Evolutionary conservation across 176 grass and related monocot genomes (phyloP).

Genomic region (Carex scoparia): DNA sequence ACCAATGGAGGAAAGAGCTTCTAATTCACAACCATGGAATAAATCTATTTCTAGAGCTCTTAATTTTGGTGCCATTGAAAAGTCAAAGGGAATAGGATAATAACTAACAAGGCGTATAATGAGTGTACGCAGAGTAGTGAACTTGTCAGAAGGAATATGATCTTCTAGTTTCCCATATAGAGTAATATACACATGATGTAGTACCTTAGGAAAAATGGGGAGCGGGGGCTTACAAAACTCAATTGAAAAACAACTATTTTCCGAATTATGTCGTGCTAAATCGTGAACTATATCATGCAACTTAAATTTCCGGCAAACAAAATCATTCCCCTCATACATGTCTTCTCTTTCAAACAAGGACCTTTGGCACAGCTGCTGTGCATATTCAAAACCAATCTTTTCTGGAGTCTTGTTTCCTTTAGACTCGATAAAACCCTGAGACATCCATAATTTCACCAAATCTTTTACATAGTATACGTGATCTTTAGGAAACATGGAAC

Average conservation of each 20-base stretch:
- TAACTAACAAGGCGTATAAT: not conserved
- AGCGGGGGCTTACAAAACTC: not conserved
- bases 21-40: not conserved
- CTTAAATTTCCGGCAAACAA: too few species aligned
- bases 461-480: not conserved
- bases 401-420: too few species aligned
- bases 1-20: not conserved
- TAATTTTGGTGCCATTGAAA: not conserved
- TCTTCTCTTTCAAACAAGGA: too few species aligned
- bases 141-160: not conserved
- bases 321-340: too few species aligned
- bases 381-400: too few species aligned
- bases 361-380: too few species aligned
- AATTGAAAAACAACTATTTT: not conserved
- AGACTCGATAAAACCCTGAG: not conserved
- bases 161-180: not conserved
- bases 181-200: not conserved
- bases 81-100: too few species aligned
- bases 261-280: too few species aligned
- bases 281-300: too few species aligned
- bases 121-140: not conserved
- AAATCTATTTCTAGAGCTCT: not conserved
- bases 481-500: slow-evolving; percentile 32
- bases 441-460: slow-evolving; percentile 33
- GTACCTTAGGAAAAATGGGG: not conserved